Evolutionary conservation across 225 moss, liverwort and hornwort species (phyloP), one percentile per base, ranked within the genome.

Genomic region (Marchantia paleacea): DNA sequence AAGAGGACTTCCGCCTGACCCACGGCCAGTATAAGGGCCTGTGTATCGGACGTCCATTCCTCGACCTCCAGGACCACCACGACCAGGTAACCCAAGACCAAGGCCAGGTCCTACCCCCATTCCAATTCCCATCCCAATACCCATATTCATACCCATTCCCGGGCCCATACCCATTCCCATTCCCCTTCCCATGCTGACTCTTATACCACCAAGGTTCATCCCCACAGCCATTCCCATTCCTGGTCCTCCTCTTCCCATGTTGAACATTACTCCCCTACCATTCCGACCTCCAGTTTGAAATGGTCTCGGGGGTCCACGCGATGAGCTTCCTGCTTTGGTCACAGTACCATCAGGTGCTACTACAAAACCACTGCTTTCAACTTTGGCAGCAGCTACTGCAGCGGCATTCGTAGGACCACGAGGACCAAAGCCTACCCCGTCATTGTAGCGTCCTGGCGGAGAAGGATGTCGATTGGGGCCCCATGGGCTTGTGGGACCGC

Each of bases 351-450:
- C 99, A 13, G 95, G 95, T 73, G 94, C 95, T 77, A 99, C 99
- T 10, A 99, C 92, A 83, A 99, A 95, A 73, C 99, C 99, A 78
- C 99, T 99, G 91, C 99, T 99, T 89, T 99, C 95, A 22, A 99
- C 99, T 89, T 99, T 99, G 14, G 96, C 90, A 64, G 96, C 95
- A 22, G 95, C 99, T 47, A 91, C 91, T 24, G 99, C 91, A 74
- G 95, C 99, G 55, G 99, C 99, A 85, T 92, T 99, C 68, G 96
- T 82, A 28, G 91, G 88, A 68, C 91, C 94, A 78, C 94, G 91
- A 4, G 88, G 90, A 69, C 91, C 91, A 78, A 94, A 94, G 28
- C 88, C 85, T 24, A 85, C 89, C 51, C 88, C 89, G 79, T 94
- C 94, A 81, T 83, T 82, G 78, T 85, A 81, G 73, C 87, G 89